Base-by-base conservation (phyloP, 108 stramenopile genomes). In the Cyclostephanos tholiformis region DNA sequence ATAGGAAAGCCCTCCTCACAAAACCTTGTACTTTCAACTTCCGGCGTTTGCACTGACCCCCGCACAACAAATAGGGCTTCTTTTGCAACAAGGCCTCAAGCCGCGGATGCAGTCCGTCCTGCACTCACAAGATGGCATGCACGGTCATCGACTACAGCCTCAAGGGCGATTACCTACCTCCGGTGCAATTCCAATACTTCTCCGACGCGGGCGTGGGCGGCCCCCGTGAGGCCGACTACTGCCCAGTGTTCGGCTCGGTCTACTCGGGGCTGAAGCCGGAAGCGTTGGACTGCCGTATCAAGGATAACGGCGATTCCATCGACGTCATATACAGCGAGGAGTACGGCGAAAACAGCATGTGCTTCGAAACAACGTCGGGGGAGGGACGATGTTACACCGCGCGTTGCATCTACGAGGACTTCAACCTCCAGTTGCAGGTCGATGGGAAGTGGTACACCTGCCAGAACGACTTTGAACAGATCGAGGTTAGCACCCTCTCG, bases 51-150 rank as follows among this genome's bases (percentile, higher is more conserved):
- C 36, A 6, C 36, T 4, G 9, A 12, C 1, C 41, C 9, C 7
- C 41, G 9, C 41, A 41, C 41, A 12, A 7, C 9, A 41, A 12
- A 41, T 1, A 46, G 53, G 89, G 89, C 2, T 94, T 78, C 79
- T 94, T 94, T 74, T 94, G 93, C 69, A 75, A 69, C 39, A 80
- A 82, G 38, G 85, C 75, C 16, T 70, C 78, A 5, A 71, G 73
- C 35, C 76, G 86, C 25, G 90, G 88, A 20, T 94, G 93, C 62
- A 87, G 88, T 46, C 80, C 93, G 1, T 83, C 76, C 46, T 74
- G 75, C 26, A 83, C 87, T 13, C 87, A 94, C 85, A 94, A 94
- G 77, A 76, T 89, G 86, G 90, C 89, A 13, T 94, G 93, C 56
- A 88, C 87, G 22, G 79, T 94, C 22, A 80, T 90, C 43, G 89